Base-by-base conservation (phyloP, 345 rosid genomes). In the Crucihimalaya himalaica region DNA sequence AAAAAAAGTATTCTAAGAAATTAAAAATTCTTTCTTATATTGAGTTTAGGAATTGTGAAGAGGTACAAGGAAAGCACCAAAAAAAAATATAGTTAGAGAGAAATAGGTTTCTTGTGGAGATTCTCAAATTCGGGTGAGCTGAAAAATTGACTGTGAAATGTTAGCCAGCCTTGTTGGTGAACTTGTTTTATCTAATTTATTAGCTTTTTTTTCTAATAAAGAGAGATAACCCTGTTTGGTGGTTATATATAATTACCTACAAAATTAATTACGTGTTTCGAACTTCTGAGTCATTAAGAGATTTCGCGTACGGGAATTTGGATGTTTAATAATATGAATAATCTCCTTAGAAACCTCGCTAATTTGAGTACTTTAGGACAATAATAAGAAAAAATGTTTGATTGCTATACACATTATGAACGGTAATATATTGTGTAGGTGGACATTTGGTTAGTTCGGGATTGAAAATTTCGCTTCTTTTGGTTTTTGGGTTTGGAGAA, bases 141-240 rank as follows among this genome's bases (percentile, higher is more conserved):
- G 76, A 77, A 77, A 63, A 2, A 0, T 77, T 77, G 80, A 77
- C 76, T 16, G 54, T 35, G 35, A 70, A 64, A 77, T 21, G 56
- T 63, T 71, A 16, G 56, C 58, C 25, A 27, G 29, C 29, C 66
- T 70, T 77, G 50, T 71, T 77, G 77, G 72, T 77, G 72, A 77
- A 70, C 76, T 58, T 65, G 62, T 71, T 77, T 77, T 65, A 76
- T 50, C 80, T 76, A 76, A 70, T 70, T 63, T 40, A 12, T 40
- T 40, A 40, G n/a, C 11, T 14, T 5, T 13, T 45, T 5, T 45
- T 45, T 40, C 46, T 40, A 32, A 32, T 8, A 8, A 8, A 32
- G 35, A 40, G 40, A 37, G 40, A 14, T 3, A 37, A 14, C 50
- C 50, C 50, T 6, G 20, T 45, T 45, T 45, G 50, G 50, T 45